Base-by-base conservation (phyloP, 768 basidiomycete species). In the Amanita phalloides region DNA sequence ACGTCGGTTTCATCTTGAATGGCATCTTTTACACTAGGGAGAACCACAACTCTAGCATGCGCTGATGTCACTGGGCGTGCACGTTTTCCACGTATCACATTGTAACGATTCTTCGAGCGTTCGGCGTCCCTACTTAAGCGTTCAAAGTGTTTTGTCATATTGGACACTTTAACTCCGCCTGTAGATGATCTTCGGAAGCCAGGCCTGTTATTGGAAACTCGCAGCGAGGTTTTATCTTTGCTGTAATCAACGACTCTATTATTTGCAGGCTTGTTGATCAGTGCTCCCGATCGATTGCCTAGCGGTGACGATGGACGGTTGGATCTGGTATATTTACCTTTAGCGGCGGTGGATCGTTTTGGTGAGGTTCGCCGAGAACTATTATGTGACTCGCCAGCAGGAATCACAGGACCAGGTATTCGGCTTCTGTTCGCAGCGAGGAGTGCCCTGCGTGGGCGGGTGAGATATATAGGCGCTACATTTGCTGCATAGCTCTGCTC, bases 401-500 rank as follows among this genome's bases (percentile, higher is more conserved):
- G 68, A 14, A 64, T 68, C 26, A 75, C 67, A 7, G 78, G 79
- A 1, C 70, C 83, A 7, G 79, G 73, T 39, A 83, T 77, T 35
- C 82, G 78, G 58, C 69, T 74, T 20, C 60, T 59, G 42, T 57
- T 61, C 6, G 66, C 61, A 11, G 63, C 64, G 36, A 69, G 65
- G 6, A 71, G 51, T 4, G 75, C 62, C 49, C 79, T 74, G 42
- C 79, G 73, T 30, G 71, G 62, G 56, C 75, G 76, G 8, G 78
- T 79, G 21, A 84, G 69, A 57, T 89, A 84, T 56, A 78, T 75
- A 2, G 90, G 85, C 1, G 90, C 91, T 53, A 92, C 82, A 61
- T 93, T 93, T n/a, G 84, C 88, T 3, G 92, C 91, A 66, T 94
- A 95, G 44, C 92, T 82, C 51, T 86, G 81, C 67, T 95, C 93